Evolutionary conservation across 495 filamentous ascomycete species (phyloP).

Genomic region (Xylaria bambusicola): DNA sequence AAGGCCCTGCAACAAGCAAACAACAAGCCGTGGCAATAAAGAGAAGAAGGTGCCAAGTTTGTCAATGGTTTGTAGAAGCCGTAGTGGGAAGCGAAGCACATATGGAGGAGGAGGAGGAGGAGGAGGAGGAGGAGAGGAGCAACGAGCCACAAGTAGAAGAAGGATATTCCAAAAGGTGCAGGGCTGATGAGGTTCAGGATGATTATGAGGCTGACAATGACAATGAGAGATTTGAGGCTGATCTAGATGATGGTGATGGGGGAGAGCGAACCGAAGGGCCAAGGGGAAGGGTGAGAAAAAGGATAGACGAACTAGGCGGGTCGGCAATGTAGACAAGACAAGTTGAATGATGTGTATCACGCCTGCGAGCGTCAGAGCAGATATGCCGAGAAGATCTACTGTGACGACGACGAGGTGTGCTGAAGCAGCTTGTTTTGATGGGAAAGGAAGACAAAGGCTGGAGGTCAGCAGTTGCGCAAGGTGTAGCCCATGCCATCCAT

Average conservation of each 20-base stretch:
- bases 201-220: conserved; percentile 24
- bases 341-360: background rate
- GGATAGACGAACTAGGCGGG: conserved; percentile 43
- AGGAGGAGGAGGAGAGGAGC: conserved; percentile 24
- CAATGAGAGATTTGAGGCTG: too few species aligned
- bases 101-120: conserved; percentile 20
- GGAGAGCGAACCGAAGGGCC: conserved; percentile 1
- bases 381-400: conserved; percentile 18
- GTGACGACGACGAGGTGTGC: conserved; percentile 5
- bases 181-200: conserved; percentile 23
- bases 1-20: conserved; percentile 40
- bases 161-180: conserved; percentile 27
- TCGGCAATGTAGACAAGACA: conserved; percentile 27
- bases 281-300: conserved; percentile 27
- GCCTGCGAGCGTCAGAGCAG: conserved; percentile 18
- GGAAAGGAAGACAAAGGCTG: conserved; percentile 17
- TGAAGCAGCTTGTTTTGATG: conserved; percentile 10
- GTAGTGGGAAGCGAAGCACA: conserved; percentile 33
- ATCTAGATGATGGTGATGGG: too few species aligned
- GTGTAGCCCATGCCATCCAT: too few species aligned
- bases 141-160: conserved; percentile 24
- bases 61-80: conserved; percentile 40
- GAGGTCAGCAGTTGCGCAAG: conserved; percentile 2
- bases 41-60: conserved; percentile 26
- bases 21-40: conserved; percentile 27